A percentile compares a stretch with the other conserved stretches of the same genome.
Evolutionary conservation across 306 rosid genomes (phyloP).

Genomic region (Luffa acutangula): DNA sequence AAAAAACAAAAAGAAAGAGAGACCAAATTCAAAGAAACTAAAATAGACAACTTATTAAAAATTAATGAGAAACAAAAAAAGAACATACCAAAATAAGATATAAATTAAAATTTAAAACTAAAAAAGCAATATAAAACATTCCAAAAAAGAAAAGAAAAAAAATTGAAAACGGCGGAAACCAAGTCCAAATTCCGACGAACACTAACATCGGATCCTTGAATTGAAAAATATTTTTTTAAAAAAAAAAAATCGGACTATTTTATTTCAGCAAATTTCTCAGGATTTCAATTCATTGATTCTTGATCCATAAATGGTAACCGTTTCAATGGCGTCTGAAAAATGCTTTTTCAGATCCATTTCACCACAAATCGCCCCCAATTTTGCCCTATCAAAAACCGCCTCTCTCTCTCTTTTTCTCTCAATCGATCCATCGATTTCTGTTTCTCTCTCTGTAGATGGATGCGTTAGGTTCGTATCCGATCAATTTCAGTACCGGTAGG

Average conservation of each 20-base stretch:
- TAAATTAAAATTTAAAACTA: background rate
- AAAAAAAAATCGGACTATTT: background rate
- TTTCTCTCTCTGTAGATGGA: background rate
- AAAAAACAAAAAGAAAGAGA: no score
- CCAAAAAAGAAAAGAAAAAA: background rate
- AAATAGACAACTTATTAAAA: background rate
- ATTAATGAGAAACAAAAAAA: background rate
- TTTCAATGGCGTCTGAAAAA: background rate
- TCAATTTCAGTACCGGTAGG: background rate
- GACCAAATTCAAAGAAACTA: background rate
- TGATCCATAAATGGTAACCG: background rate
- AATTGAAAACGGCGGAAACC: background rate
- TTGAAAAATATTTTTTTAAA: background rate
- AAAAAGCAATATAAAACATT: background rate
- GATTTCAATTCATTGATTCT: background rate
- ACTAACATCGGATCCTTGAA: background rate
- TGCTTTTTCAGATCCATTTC: background rate
- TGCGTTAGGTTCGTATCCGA: background rate
- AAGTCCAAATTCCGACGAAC: background rate
- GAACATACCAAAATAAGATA: background rate
- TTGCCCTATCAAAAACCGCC: background rate
- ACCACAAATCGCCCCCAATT: background rate
- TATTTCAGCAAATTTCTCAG: background rate
- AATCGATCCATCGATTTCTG: background rate
- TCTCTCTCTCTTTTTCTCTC: background rate